phyloP scores from a whole-genome alignment of 2,329 filamentous ascomycete genomes.

The Fusarium verrucosum region DNA sequence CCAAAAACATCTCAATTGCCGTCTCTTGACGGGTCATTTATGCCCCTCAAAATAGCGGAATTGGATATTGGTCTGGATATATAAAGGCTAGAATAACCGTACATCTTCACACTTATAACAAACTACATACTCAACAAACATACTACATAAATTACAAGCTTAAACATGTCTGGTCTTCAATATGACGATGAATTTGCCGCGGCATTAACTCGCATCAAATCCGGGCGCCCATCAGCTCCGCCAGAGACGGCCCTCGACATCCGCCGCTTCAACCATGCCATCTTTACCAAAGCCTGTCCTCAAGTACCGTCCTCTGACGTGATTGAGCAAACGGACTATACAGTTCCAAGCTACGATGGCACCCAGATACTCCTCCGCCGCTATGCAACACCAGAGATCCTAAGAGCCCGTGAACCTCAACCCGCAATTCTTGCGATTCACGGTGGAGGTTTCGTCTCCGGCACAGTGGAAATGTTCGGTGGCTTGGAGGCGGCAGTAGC shows the following conservation, averaged over 20 bases:
- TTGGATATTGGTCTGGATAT: background rate
- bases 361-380: constrained; percentile 22
- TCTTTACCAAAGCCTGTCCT: constrained; percentile 16
- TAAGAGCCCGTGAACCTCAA: constrained; percentile 10
- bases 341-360: constrained; percentile 27
- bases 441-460: constrained; percentile 32
- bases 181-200: constrained; percentile 36
- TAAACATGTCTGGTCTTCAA: constrained; percentile 22
- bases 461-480: constrained; percentile 1
- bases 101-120: no score
- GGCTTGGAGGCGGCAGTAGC: constrained; percentile 7
- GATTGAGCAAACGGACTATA: constrained; percentile 20
- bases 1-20: background rate
- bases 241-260: constrained; percentile 25
- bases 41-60: constrained; percentile 1
- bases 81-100: background rate
- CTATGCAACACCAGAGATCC: constrained; percentile 17
- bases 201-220: constrained; percentile 22
- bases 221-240: constrained; percentile 1
- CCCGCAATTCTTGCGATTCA: constrained; percentile 28
- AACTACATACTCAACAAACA: background rate
- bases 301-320: background rate
- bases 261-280: constrained; percentile 6
- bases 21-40: background rate
- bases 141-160: background rate